Percentiles rank a stretch among this genome's conserved stretches.
These are phyloP conservation scores for Phytophthora cajani DNA, from an alignment of 352 stramenopile genomes.

Conservation along the genomic window DNA sequence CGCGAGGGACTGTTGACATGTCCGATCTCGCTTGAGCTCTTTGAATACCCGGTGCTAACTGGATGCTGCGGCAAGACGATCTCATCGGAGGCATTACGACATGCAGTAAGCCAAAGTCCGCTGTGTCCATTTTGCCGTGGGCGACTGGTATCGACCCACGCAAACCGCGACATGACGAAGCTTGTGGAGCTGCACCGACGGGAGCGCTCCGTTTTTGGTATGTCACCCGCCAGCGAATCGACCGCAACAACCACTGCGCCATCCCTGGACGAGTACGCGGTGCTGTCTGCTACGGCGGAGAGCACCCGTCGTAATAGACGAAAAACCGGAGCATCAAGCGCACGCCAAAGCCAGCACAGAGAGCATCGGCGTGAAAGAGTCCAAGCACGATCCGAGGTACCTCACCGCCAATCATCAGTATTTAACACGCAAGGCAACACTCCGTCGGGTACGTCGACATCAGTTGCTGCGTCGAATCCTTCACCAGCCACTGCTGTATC, in stretches of 20 bases:
- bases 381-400: constrained; percentile 13
- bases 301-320: constrained; percentile 1
- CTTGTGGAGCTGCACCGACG: constrained; percentile 26
- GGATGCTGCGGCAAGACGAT: constrained; percentile 27
- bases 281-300: neutral
- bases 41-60: constrained; percentile 17
- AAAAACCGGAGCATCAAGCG: constrained; percentile 6
- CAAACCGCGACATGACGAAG: constrained; percentile 19
- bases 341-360: constrained; percentile 16
- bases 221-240: neutral
- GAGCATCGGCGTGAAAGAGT: constrained; percentile 18
- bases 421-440: neutral
- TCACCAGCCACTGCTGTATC: neutral
- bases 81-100: constrained; percentile 2
- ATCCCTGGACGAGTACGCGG: neutral
- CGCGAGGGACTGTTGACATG: constrained; percentile 18
- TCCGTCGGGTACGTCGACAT: neutral
- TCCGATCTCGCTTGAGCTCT: constrained; percentile 27
- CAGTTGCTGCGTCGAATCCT: neutral
- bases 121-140: constrained; percentile 20
- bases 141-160: neutral
- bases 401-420: constrained; percentile 3
- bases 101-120: neutral
- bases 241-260: neutral
- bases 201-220: constrained; percentile 16